Base-by-base conservation (phyloP, 2,329 filamentous ascomycete species). In the Arthrobotrys megalospora region DNA sequence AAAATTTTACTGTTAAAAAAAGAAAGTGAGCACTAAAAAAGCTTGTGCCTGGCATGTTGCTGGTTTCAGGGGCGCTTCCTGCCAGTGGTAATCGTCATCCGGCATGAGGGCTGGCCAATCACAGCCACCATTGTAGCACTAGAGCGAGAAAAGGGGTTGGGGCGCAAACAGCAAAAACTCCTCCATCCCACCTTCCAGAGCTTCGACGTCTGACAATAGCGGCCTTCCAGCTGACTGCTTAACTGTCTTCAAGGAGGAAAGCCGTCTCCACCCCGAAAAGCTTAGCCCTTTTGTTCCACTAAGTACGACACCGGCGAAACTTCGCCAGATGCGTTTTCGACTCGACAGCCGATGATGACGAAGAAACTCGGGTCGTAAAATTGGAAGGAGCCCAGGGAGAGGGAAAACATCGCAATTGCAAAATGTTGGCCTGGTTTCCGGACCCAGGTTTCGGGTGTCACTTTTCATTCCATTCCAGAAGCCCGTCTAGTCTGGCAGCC, bases 31-130 rank as follows among this genome's bases (percentile, higher is more conserved):
- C 24, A 36, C 45, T 58, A 63, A 47, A 45, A 52, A 55, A 48
- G 50, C 60, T 66, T 67, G 71, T 62, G 43, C 47, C 48, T 50
- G 65, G 58, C 32, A 55, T 41, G n/a, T 55, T 43, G 16, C 47
- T 60, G 14, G 65, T 70, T 77, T 77, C 58, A 70, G 66, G 66
- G 73, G 73, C 73, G 66, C 66, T 63, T 69, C 52, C 48, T 63
- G 45, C 50, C 53, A 48, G 47, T 43, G 34, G 14, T n/a, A 53
- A 65, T 77, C 72, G 72, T 77, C 72, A 77, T 77, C 65, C 36
- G 52, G 72, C 65, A 70, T 70, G 55, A 43, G 28, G 14, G 36
- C 36, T 45, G 60, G 28, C 66, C 73, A 77, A 76, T 76, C 72
- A 76, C 55, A 68, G 47, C 60, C 73, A 45, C 36, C 60, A 36